A percentile compares a stretch with the other conserved stretches of the same genome.
These are phyloP conservation scores for Eucalyptus leucophloia DNA, from an alignment of 345 rosid genomes.

Conservation along the genomic window DNA sequence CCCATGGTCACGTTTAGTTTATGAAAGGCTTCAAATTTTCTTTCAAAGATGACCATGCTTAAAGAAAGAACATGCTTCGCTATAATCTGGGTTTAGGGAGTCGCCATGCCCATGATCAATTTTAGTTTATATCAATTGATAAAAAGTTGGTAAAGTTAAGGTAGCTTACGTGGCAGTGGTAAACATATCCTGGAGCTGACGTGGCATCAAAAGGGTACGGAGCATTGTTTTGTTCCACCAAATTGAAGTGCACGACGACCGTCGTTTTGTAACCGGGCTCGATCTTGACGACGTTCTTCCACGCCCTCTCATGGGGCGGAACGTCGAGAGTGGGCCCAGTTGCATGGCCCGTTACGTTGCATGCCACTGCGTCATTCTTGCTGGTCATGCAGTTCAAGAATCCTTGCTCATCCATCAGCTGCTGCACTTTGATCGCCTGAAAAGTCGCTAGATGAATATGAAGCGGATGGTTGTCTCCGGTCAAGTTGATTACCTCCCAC, in stretches of 20 bases:
- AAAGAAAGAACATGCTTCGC: background rate
- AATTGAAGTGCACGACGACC: constrained; percentile 1
- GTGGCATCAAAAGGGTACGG: constrained; percentile 8
- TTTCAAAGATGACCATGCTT: background rate
- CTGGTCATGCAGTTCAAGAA: background rate
- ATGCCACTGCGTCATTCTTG: background rate
- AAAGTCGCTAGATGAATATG: background rate
- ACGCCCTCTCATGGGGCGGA: background rate
- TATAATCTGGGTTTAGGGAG: background rate
- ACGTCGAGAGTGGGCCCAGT: background rate
- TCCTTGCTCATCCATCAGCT: background rate
- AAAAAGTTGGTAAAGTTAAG: background rate
- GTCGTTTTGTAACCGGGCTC: background rate
- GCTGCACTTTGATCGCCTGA: background rate
- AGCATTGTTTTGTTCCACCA: background rate
- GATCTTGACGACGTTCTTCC: constrained; percentile 8
- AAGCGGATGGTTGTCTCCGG: background rate
- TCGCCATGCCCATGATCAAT: background rate
- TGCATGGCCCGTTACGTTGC: background rate
- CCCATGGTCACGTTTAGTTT: background rate
- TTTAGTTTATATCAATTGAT: background rate
- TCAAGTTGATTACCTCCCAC: constrained; percentile 7
- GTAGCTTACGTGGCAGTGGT: constrained; percentile 7
- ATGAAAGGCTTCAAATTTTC: background rate
- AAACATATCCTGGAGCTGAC: constrained; percentile 5